A percentile compares a stretch with the other conserved stretches of the same genome.
These are phyloP conservation scores for Ustilago xerochloae DNA, from an alignment of 1,284 basidiomycete species.

Conservation along the genomic window DNA sequence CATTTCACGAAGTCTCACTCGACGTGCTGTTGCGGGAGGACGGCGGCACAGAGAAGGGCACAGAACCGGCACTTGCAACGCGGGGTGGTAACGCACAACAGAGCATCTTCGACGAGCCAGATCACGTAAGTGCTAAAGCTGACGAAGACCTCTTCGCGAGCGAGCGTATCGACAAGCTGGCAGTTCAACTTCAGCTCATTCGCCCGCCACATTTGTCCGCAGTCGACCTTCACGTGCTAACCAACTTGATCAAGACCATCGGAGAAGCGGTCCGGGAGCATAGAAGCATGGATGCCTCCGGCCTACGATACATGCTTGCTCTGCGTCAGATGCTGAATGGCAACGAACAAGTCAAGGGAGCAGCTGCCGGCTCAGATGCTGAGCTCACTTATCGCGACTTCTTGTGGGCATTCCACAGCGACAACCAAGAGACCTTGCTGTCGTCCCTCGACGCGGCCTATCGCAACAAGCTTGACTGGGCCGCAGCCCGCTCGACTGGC, in stretches of 20 bases:
- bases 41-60: background rate
- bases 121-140: background rate
- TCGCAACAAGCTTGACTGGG: conserved; percentile 85
- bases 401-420: conserved; percentile 93
- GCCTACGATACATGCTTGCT: conserved; percentile 71
- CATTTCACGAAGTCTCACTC: conserved; percentile 25
- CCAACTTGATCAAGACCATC: conserved; percentile 83
- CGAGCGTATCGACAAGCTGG: conserved; percentile 15
- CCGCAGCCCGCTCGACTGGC: conserved; percentile 84
- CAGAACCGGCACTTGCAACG: background rate
- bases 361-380: background rate
- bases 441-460: conserved; percentile 79
- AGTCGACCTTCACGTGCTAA: conserved; percentile 81
- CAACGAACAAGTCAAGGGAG: background rate
- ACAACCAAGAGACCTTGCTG: conserved; percentile 85
- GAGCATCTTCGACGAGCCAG: conserved; percentile 37
- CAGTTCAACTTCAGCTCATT: conserved; percentile 73
- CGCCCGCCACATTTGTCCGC: conserved; percentile 78
- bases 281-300: conserved; percentile 86
- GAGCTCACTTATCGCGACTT: conserved; percentile 85
- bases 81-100: background rate
- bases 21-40: conserved; percentile 15
- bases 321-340: conserved; percentile 36
- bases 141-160: conserved; percentile 10
- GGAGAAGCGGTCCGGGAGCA: conserved; percentile 90